Percentiles rank a stretch among this genome's conserved stretches.
Evolutionary conservation across 1,284 basidiomycete species (phyloP).

Genomic region (Kwoniella shivajii): DNA sequence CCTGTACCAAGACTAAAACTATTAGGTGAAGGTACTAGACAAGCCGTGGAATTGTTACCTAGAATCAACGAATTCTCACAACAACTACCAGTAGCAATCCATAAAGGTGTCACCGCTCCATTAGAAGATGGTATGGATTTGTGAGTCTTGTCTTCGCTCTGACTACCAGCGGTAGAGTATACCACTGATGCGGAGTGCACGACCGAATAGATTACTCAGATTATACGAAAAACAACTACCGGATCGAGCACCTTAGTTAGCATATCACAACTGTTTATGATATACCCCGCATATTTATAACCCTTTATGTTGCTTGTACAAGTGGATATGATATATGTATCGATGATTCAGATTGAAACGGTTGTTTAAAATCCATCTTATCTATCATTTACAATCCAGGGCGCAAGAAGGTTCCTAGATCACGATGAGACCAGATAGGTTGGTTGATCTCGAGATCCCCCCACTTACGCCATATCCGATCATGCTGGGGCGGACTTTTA

Average conservation of each 20-base stretch:
- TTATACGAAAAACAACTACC: constrained; percentile 76
- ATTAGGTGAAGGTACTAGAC: constrained; percentile 81
- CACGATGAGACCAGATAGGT: too few species aligned
- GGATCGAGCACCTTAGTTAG: constrained; percentile 11
- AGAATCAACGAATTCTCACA: constrained; percentile 77
- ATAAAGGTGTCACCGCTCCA: constrained; percentile 80
- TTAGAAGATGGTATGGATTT: constrained; percentile 84
- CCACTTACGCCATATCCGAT: too few species aligned
- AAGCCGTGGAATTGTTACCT: constrained; percentile 72
- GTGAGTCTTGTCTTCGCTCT: constrained; percentile 27
- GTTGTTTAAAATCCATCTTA: too few species aligned
- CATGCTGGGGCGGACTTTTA: too few species aligned
- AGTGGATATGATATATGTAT: not conserved
- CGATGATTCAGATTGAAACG: too few species aligned
- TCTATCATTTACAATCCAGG: too few species aligned
- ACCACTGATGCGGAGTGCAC: not conserved
- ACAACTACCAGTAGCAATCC: constrained; percentile 78
- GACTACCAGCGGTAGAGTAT: not conserved
- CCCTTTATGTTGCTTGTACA: not conserved
- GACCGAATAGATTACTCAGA: constrained; percentile 62
- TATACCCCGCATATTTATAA: constrained; percentile 6
- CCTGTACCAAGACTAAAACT: constrained; percentile 68
- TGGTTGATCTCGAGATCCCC: too few species aligned
- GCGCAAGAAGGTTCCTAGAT: not conserved
- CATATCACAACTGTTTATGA: not conserved